Evolutionary conservation across 192 early-diverging fungal genomes (phyloP).

Genomic region (Coemansia sp.): DNA sequence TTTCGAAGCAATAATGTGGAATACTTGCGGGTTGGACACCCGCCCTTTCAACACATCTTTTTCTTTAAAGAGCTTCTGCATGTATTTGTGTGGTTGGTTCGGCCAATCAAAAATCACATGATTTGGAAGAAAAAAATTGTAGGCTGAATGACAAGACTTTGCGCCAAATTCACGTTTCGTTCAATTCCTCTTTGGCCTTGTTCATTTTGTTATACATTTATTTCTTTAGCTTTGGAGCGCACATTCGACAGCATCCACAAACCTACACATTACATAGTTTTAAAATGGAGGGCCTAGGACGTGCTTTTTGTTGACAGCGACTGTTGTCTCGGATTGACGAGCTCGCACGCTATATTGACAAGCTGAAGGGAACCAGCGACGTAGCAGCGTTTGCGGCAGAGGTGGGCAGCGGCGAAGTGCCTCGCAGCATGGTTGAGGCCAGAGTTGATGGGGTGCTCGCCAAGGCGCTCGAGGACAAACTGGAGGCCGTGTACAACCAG

Average conservation of each 20-base stretch:
- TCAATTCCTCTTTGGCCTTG: conserved; percentile 7
- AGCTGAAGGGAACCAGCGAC: conserved; percentile 5
- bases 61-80: too few relatives aligned
- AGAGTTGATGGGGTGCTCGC: conserved; percentile 53
- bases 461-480: conserved; percentile 17
- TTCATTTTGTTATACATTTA: background rate
- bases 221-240: background rate
- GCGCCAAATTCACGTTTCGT: background rate
- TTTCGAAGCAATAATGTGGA: too few relatives aligned
- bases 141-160: too few relatives aligned
- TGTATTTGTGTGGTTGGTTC: too few relatives aligned
- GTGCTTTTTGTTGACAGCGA: conserved; percentile 53
- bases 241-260: background rate
- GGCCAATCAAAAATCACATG: too few relatives aligned
- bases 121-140: too few relatives aligned
- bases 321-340: conserved; percentile 59
- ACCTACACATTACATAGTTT: background rate
- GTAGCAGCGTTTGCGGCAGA: conserved; percentile 43
- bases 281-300: conserved; percentile 42
- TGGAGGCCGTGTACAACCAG: conserved; percentile 50
- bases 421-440: conserved; percentile 33
- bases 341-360: conserved; percentile 65
- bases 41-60: too few relatives aligned
- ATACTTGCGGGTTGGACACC: too few relatives aligned
- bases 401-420: background rate